A percentile compares a stretch with the other conserved stretches of the same genome.
Evolutionary conservation across 805 yeast genomes (phyloP).

Genomic region (Dipodascopsis uninucleata): DNA sequence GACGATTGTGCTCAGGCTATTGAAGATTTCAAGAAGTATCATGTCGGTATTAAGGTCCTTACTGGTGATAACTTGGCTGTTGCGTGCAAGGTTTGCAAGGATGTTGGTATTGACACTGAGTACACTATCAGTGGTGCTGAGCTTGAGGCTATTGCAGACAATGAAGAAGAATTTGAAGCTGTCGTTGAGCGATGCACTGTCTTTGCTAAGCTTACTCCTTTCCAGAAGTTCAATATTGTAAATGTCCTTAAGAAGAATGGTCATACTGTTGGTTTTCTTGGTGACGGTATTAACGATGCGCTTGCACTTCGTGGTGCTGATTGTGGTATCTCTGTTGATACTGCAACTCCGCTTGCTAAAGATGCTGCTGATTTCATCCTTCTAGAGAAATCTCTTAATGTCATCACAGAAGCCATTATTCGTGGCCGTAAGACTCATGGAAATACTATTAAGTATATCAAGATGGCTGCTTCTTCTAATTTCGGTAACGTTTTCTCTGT

Average conservation of each 20-base stretch:
- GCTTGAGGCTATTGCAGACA: constrained; percentile 50
- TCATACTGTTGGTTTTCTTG: constrained; percentile 52
- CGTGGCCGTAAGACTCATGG: constrained; percentile 47
- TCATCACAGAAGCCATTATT: constrained; percentile 49
- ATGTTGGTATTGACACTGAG: constrained; percentile 25
- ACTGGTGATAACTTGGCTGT: constrained; percentile 29
- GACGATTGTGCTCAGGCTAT: constrained; percentile 28
- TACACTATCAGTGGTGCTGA: constrained; percentile 34
- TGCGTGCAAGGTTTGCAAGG: constrained; percentile 28
- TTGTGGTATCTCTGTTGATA: constrained; percentile 54
- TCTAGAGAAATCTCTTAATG: constrained; percentile 48
- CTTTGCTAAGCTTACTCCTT: constrained; percentile 42
- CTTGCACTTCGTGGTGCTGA: constrained; percentile 53
- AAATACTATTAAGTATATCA: constrained; percentile 39
- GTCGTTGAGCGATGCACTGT: constrained; percentile 39
- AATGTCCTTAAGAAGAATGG: constrained; percentile 42
- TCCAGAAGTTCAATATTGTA: constrained; percentile 49
- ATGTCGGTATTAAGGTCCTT: constrained; percentile 27
- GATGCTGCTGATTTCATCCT: constrained; percentile 51
- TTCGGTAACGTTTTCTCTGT: constrained; percentile 52
- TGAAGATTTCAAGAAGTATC: constrained; percentile 24
- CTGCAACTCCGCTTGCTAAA: constrained; percentile 55
- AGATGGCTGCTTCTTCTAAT: constrained; percentile 45
- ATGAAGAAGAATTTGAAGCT: constrained; percentile 79
- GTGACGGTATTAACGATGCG: constrained; percentile 55